Conservation (phyloP, 139 green algal genomes). For the Haematococcus sp. region DNA sequence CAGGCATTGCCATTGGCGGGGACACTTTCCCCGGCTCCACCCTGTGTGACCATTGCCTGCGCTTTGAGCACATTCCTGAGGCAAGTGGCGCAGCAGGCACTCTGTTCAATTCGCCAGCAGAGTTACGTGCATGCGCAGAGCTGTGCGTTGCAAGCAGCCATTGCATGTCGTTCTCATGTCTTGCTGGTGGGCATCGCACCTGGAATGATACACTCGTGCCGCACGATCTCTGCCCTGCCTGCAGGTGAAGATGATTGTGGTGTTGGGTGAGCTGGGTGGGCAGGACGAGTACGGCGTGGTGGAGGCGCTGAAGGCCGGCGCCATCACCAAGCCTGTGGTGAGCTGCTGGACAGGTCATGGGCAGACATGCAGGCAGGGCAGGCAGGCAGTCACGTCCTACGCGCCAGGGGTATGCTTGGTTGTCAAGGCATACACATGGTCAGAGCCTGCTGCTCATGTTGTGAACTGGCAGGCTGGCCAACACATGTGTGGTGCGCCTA, state of each 20-base stretch:
- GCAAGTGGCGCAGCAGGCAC: no score
- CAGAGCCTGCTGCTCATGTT: no score
- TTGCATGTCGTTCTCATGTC: not conserved
- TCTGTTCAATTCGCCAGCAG: not conserved
- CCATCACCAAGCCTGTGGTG: conserved; percentile 91
- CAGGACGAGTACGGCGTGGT: conserved; percentile 91
- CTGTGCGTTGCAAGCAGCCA: not conserved
- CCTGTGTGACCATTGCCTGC: conserved; percentile 87
- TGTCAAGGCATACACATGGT: no score
- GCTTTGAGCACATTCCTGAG: conserved; percentile 73
- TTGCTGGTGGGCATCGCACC: no score
- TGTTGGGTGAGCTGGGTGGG: conserved; percentile 91
- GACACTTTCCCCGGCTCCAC: conserved; percentile 91
- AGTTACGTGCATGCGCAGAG: not conserved
- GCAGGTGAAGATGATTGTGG: conserved; percentile 94
- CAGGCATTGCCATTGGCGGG: conserved; percentile 91
- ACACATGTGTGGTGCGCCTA: no score
- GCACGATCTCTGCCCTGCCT: not conserved
- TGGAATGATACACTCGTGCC: not conserved
- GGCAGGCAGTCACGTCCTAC: no score
- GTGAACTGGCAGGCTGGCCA: no score
- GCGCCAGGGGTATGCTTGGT: no score
- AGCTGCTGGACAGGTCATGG: conserved; percentile 12
- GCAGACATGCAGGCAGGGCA: no score
- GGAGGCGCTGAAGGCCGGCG: conserved; percentile 66